Percentiles rank a stretch among this genome's conserved stretches.
phyloP scores from a whole-genome alignment of 2,329 filamentous ascomycete genomes.

The Plenodomus biglobosus region DNA sequence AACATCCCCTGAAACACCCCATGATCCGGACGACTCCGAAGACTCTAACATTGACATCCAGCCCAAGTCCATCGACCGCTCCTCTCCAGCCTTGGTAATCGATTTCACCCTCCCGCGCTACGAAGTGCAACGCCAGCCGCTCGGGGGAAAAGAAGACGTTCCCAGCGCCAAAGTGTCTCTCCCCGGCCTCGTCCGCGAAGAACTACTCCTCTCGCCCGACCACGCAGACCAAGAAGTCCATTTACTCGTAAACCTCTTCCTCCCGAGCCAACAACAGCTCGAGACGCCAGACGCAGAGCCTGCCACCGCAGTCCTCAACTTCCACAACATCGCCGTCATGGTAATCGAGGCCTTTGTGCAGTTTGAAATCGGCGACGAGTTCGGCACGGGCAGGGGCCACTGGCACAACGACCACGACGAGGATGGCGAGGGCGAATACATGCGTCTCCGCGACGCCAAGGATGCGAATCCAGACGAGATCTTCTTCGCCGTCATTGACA shows the following conservation, averaged over 20 bases:
- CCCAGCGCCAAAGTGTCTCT: slow-evolving; percentile 39
- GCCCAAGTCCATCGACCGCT: slow-evolving; percentile 1
- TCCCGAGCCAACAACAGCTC: slow-evolving; percentile 27
- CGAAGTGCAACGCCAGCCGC: slow-evolving; percentile 16
- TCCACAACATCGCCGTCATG: slow-evolving; percentile 38
- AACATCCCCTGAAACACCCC: too few relatives aligned
- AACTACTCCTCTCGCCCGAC: slow-evolving; percentile 29
- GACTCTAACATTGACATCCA: slow-evolving; percentile 3
- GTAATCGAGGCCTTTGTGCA: slow-evolving; percentile 32
- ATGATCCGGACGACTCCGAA: not conserved
- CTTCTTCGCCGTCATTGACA: slow-evolving; percentile 37
- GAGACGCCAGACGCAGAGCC: slow-evolving; percentile 22
- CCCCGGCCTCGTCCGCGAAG: slow-evolving; percentile 42
- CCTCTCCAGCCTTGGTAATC: not conserved
- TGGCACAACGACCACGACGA: slow-evolving; percentile 8
- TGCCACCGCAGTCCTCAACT: slow-evolving; percentile 31
- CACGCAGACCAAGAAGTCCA: slow-evolving; percentile 26
- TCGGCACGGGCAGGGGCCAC: slow-evolving; percentile 13
- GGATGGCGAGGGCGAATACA: slow-evolving; percentile 4
- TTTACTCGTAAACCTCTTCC: slow-evolving; percentile 33
- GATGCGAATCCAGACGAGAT: slow-evolving; percentile 32
- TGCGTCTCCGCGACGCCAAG: slow-evolving; percentile 5
- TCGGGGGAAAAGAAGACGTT: slow-evolving; percentile 8
- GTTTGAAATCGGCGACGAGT: slow-evolving; percentile 31
- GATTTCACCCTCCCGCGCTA: slow-evolving; percentile 24